Percentiles rank a stretch among this genome's conserved stretches.
Conservation (phyloP, 1,139 yeast species). For the Geotrichum australiense region DNA sequence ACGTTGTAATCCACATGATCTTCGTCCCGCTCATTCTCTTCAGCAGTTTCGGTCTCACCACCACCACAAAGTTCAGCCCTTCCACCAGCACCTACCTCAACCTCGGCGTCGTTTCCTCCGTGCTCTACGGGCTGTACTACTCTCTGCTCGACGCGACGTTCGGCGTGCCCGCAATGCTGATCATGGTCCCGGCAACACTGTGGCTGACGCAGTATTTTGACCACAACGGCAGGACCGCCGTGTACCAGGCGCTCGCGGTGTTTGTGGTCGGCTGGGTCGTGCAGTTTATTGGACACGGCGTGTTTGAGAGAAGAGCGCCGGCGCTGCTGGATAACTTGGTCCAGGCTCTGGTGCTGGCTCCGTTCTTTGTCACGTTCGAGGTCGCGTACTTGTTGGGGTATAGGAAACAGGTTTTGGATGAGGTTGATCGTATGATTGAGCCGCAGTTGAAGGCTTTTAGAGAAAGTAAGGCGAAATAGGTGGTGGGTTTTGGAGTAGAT, state of each 20-base stretch:
- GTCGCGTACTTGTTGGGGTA: conserved; percentile 60
- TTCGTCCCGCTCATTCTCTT: conserved; percentile 75
- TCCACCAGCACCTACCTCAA: conserved; percentile 38
- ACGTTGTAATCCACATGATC: conserved; percentile 67
- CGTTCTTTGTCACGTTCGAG: conserved; percentile 81
- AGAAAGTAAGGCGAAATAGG: conserved; percentile 11
- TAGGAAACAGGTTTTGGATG: conserved; percentile 46
- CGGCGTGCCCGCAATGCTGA: conserved; percentile 38
- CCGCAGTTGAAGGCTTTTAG: conserved; percentile 27
- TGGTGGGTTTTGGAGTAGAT: too few relatives aligned
- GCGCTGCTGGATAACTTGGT: conserved; percentile 75
- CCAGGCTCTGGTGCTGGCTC: conserved; percentile 86
- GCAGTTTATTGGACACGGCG: conserved; percentile 88
- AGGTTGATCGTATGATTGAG: conserved; percentile 49
- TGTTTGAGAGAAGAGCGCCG: conserved; percentile 76
- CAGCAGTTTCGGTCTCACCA: conserved; percentile 43
- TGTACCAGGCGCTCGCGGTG: conserved; percentile 24
- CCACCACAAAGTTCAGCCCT: conserved; percentile 26
- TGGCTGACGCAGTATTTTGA: conserved; percentile 20
- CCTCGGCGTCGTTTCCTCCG: conserved; percentile 35
- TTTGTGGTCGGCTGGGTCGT: conserved; percentile 64
- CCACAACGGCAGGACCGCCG: conserved; percentile 33
- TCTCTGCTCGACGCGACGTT: conserved; percentile 37
- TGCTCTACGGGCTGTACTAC: conserved; percentile 42
- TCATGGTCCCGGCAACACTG: conserved; percentile 25